These are phyloP conservation scores for Arxiozyma bovina DNA, from an alignment of 1,139 yeast species.

Conservation along the genomic window DNA sequence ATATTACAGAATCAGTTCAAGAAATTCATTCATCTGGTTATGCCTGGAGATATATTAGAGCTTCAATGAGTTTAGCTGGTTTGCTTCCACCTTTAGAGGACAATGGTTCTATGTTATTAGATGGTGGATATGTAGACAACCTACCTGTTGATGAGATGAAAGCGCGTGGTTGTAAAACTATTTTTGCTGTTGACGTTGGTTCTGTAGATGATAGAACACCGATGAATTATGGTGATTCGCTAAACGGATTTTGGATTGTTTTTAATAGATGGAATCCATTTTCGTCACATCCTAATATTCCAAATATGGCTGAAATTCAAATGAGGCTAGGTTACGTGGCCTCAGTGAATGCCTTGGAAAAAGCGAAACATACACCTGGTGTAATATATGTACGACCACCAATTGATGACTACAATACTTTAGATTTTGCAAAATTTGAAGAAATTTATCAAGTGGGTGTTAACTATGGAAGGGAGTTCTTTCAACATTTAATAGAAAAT, in stretches of 20 bases:
- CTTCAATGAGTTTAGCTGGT: conserved; percentile 96
- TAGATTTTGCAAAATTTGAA: conserved; percentile 87
- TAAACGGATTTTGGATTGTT: conserved; percentile 87
- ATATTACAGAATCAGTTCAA: conserved; percentile 90
- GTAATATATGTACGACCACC: conserved; percentile 92
- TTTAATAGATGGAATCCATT: conserved; percentile 87
- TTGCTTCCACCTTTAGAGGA: conserved; percentile 82
- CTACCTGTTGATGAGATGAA: conserved; percentile 89
- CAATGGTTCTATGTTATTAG: conserved; percentile 85
- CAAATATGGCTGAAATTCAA: conserved; percentile 92
- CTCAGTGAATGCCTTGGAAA: conserved; percentile 84
- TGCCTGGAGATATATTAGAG: conserved; percentile 92
- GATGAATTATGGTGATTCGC: conserved; percentile 84
- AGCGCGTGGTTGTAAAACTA: conserved; percentile 73
- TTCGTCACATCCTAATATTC: conserved; percentile 77
- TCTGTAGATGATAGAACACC: conserved; percentile 89
- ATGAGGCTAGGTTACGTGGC: conserved; percentile 90
- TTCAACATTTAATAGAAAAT: conserved; percentile 45
- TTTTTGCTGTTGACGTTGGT: conserved; percentile 96
- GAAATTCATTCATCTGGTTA: conserved; percentile 87
- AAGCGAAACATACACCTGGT: conserved; percentile 77
- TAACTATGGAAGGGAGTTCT: conserved; percentile 54
- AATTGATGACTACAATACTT: conserved; percentile 79
- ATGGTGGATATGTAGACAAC: conserved; percentile 94
- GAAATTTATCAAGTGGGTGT: conserved; percentile 80